A percentile compares a stretch with the other conserved stretches of the same genome.
Evolutionary conservation across 495 filamentous ascomycete species (phyloP).

Genomic region (Xylaria castorea): DNA sequence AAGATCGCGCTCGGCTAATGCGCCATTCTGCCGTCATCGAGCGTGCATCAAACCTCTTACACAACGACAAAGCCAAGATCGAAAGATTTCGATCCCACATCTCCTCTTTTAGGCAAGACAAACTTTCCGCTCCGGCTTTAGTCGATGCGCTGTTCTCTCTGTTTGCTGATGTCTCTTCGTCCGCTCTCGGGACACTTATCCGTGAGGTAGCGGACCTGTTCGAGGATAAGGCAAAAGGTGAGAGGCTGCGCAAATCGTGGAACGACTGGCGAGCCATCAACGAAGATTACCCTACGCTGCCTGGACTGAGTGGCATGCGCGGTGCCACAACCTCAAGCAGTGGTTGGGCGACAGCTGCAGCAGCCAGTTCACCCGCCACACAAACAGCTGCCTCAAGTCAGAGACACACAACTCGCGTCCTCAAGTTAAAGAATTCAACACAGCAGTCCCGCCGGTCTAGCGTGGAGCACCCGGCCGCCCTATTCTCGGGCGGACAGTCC

Average conservation of each 20-base stretch:
- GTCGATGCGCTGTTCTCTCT: constrained; percentile 81
- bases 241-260: constrained; percentile 79
- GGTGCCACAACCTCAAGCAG: constrained; percentile 53
- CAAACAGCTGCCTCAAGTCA: constrained; percentile 45
- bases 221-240: constrained; percentile 77
- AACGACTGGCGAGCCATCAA: constrained; percentile 94
- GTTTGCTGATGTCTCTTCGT: constrained; percentile 76
- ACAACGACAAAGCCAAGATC: constrained; percentile 74
- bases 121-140: constrained; percentile 72
- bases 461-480: constrained; percentile 30
- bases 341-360: constrained; percentile 60
- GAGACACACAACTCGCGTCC: constrained; percentile 50
- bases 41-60: constrained; percentile 79
- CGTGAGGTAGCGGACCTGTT: constrained; percentile 94
- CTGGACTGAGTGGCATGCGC: constrained; percentile 68
- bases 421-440: constrained; percentile 58
- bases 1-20: constrained; percentile 79
- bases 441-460: constrained; percentile 41
- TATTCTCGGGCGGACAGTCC: constrained; percentile 32
- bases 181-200: constrained; percentile 85
- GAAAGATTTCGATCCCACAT: constrained; percentile 77
- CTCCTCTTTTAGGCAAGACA: constrained; percentile 72
- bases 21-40: constrained; percentile 83
- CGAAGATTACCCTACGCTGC: constrained; percentile 93
- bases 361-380: constrained; percentile 47